These are phyloP conservation scores for Neurospora sp. DNA, from an alignment of 495 filamentous ascomycete genomes.

Conservation along the genomic window DNA sequence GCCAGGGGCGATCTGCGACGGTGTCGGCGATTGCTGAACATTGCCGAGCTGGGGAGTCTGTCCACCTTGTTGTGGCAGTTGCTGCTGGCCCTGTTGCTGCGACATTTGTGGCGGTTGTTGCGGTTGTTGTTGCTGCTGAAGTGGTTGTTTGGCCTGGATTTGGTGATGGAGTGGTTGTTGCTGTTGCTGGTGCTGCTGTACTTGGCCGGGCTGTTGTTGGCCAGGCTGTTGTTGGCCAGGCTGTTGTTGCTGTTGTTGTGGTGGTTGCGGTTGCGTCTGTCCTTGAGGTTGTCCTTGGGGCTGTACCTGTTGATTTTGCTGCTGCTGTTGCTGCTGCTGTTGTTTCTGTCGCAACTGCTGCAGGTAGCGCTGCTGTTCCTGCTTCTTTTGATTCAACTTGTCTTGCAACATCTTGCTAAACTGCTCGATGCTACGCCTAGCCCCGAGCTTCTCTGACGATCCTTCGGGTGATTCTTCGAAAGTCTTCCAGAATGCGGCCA, in stretches of 20 bases:
- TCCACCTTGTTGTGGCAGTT: conserved; percentile 3
- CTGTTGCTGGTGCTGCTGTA: conserved; percentile 14
- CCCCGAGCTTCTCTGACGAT: conserved; percentile 46
- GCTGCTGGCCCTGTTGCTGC: conserved; percentile 6
- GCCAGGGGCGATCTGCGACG: not conserved
- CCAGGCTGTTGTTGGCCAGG: not conserved
- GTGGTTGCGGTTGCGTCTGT: not conserved
- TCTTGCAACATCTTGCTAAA: conserved; percentile 54
- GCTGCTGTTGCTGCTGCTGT: not conserved
- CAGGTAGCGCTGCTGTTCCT: conserved; percentile 17
- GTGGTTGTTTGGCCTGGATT: conserved; percentile 3
- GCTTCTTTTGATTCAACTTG: conserved; percentile 33
- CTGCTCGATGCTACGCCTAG: conserved; percentile 54
- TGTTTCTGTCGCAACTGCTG: not conserved
- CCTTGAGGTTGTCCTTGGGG: conserved; percentile 9
- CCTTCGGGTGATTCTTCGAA: conserved; percentile 50
- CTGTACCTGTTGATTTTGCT: conserved; percentile 16
- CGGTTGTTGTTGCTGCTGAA: conserved; percentile 8
- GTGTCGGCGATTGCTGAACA: not conserved
- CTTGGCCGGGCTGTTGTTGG: conserved; percentile 11
- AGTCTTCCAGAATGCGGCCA: conserved; percentile 49
- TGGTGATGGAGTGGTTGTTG: conserved; percentile 6
- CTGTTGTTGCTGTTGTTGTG: not conserved
- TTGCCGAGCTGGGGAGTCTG: not conserved
- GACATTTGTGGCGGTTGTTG: conserved; percentile 6